Conservation (phyloP, 2,329 filamentous ascomycete species). For the Epichloe hybrida region DNA sequence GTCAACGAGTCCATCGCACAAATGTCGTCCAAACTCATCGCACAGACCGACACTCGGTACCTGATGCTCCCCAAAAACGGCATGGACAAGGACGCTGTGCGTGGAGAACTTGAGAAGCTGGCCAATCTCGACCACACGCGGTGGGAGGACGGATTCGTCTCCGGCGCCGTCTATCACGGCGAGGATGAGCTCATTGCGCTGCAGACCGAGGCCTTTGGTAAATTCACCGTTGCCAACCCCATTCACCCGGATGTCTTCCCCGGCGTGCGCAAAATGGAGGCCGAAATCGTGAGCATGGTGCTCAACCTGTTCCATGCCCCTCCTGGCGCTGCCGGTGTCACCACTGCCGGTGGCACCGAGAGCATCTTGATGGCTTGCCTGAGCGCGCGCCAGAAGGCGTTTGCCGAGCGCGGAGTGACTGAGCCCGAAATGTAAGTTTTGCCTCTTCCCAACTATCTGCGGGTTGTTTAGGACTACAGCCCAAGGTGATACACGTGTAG, state of each 20-base stretch:
- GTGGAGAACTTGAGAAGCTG: slow-evolving; percentile 65
- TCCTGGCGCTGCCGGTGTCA: slow-evolving; percentile 70
- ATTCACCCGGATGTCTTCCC: slow-evolving; percentile 98
- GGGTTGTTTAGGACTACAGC: background rate
- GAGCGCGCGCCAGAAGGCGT: slow-evolving; percentile 79
- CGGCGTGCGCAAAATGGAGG: slow-evolving; percentile 97
- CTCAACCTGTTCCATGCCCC: slow-evolving; percentile 82
- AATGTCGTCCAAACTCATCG: slow-evolving; percentile 71
- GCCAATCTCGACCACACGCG: slow-evolving; percentile 82
- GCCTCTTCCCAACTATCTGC: background rate
- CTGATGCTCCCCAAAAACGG: slow-evolving; percentile 70
- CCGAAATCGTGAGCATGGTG: slow-evolving; percentile 94
- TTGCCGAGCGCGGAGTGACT: slow-evolving; percentile 70
- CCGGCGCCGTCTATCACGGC: slow-evolving; percentile 91
- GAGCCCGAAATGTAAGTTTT: slow-evolving; percentile 77
- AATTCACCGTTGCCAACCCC: slow-evolving; percentile 90
- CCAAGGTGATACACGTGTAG: background rate
- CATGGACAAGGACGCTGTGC: slow-evolving; percentile 65
- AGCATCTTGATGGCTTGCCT: slow-evolving; percentile 94
- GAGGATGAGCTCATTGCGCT: slow-evolving; percentile 68
- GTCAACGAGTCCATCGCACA: slow-evolving; percentile 68
- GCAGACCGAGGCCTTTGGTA: slow-evolving; percentile 84
- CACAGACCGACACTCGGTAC: slow-evolving; percentile 58
- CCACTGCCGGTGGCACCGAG: slow-evolving; percentile 87
- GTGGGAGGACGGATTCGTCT: slow-evolving; percentile 94